These are phyloP conservation scores for Beauveria medogensis DNA, from an alignment of 2,329 filamentous ascomycete species.

Conservation along the genomic window DNA sequence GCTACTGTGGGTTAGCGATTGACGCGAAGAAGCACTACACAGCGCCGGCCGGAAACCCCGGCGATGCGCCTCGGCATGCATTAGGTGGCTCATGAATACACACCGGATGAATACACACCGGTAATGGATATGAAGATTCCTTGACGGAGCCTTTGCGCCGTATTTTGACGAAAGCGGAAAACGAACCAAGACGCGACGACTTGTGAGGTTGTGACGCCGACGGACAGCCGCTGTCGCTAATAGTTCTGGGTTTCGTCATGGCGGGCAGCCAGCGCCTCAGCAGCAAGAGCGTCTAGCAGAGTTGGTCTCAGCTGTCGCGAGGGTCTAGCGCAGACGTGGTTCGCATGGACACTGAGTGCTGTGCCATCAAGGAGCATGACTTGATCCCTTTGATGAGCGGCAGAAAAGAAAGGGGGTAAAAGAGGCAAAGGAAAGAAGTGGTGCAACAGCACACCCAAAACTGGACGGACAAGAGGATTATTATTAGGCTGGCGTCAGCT, in stretches of 20 bases:
- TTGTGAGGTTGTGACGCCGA: background rate
- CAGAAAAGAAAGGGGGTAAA: background rate
- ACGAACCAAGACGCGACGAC: constrained; percentile 1
- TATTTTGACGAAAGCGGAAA: constrained; percentile 4
- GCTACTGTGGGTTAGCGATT: constrained; percentile 13
- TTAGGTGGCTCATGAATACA: background rate
- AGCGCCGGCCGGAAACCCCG: background rate
- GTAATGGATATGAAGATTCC: background rate
- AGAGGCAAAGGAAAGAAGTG: background rate
- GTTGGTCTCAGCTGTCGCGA: background rate
- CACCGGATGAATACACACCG: background rate
- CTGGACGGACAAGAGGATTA: background rate
- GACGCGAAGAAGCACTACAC: constrained; percentile 2
- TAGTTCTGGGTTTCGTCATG: constrained; percentile 5
- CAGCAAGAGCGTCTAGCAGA: background rate
- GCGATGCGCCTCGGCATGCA: background rate
- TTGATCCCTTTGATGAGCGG: background rate
- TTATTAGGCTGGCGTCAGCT: background rate
- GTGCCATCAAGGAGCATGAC: background rate
- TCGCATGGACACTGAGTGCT: background rate
- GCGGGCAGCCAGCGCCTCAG: background rate
- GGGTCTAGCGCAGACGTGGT: background rate
- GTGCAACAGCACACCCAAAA: background rate
- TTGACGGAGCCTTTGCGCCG: constrained; percentile 6
- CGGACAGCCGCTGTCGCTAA: constrained; percentile 5